Evolutionary conservation across 768 basidiomycete genomes (phyloP), one percentile per base, ranked within the genome.

Genomic region (Auriscalpium microsporum): DNA sequence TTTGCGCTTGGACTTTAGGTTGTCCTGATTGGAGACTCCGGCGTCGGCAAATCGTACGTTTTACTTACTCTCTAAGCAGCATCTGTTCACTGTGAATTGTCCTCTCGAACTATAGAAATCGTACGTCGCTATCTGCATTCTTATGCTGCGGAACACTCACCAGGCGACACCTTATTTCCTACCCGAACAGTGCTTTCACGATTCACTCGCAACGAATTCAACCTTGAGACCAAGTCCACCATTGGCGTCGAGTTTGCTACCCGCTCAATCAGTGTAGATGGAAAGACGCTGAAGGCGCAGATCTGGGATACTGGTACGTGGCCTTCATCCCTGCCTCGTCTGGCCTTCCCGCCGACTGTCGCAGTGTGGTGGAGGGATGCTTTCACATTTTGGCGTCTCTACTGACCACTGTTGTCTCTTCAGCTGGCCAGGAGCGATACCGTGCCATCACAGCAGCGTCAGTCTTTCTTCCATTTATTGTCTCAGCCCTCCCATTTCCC

Each of bases 171-270:
- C 56, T 51, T 59, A 53, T 52, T 36, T 59, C 45, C 56, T 58
- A 45, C 48, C 52, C 49, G 48, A 42, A 36, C 69, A 99, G 96
- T 99, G 73, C 94, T 99, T 70, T 95, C 94, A 74, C 93, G 96
- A 68, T 99, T 99, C 83, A 99, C 96, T 63, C 86, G 94, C 64
- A 97, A 97, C 68, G 94, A 98, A 73, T 99, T 99, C 84, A 96
- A 94, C 77, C 80, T 95, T 63, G 96, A 98, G 68, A 93, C 94
- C 45, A 97, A 98, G 77, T 98, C 95, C 58, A 99, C 96, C 21
- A 98, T 99, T 70, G 95, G 96, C 53, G 95, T 99, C 63, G 95
- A 98, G 73, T 99, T 99, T 65, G 96, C 95, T 4, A 97, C 95
- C 44, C 83, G 96, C 66, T 90, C 91, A 16, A 91, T 93, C 70